Conservation (phyloP, 441 rosid species). For the Adansonia rubrostipa region DNA sequence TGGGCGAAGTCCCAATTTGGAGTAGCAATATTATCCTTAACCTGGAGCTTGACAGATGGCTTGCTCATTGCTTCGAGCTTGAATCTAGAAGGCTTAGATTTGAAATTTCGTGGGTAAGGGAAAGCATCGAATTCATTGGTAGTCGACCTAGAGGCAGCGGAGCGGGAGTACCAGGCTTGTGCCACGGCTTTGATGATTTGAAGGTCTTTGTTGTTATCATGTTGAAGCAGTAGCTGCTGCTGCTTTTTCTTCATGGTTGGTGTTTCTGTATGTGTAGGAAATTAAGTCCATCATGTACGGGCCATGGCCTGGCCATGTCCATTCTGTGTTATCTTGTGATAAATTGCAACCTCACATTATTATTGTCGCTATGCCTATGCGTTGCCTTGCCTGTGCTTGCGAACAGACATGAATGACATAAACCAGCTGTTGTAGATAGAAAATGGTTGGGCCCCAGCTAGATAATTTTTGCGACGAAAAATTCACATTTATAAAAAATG, state of each 20-base stretch:
- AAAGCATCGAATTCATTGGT: constrained; percentile 17
- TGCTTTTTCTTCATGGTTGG: constrained; percentile 10
- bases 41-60: constrained; percentile 23
- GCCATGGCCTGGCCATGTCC: background rate
- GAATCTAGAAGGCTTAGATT: constrained; percentile 80
- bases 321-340: background rate
- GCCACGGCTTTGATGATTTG: constrained; percentile 25
- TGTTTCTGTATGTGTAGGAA: background rate
- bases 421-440: background rate
- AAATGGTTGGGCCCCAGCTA: background rate
- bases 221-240: background rate
- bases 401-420: no score
- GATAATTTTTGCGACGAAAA: constrained; percentile 1
- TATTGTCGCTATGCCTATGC: no score
- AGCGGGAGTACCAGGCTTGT: constrained; percentile 12
- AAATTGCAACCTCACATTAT: constrained; percentile 7
- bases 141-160: background rate
- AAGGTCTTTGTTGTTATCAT: constrained; percentile 12
- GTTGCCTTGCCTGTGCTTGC: no score
- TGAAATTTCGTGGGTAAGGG: constrained; percentile 51
- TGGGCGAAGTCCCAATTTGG: constrained; percentile 66
- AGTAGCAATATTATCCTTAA: background rate
- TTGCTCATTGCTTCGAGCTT: constrained; percentile 55
- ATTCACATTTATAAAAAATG: background rate
- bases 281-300: background rate